These are phyloP conservation scores for Gracilaria gracilis DNA, from an alignment of 23 red algal species.

Conservation along the genomic window DNA sequence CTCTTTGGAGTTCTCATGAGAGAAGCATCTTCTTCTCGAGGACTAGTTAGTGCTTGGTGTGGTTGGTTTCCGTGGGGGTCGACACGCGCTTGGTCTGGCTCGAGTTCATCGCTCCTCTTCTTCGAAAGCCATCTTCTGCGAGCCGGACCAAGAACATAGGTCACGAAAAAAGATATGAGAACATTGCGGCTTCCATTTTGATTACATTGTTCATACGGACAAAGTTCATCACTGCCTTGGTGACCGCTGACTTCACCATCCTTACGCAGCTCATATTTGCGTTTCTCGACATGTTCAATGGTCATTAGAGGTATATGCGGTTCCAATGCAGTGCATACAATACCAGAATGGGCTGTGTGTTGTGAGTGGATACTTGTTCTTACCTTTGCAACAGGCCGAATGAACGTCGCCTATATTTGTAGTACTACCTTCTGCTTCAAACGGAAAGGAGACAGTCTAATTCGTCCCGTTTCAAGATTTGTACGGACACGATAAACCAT, in stretches of 20 bases:
- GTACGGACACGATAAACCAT: background rate
- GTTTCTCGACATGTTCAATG: background rate
- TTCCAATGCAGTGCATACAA: background rate
- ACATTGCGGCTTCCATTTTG: background rate
- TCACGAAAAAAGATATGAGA: background rate
- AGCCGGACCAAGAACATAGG: constrained; percentile 7
- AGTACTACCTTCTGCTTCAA: background rate
- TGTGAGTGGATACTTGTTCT: no score
- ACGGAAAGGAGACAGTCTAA: background rate
- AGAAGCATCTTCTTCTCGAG: background rate
- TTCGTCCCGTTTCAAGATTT: background rate
- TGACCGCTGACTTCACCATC: background rate
- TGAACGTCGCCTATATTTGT: no score
- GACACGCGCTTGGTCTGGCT: background rate
- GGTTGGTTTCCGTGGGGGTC: background rate
- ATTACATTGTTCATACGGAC: background rate
- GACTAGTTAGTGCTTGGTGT: no score
- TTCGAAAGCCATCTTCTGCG: background rate
- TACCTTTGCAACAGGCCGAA: no score
- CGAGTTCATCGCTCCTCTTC: background rate
- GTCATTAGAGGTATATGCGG: background rate
- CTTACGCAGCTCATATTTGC: background rate
- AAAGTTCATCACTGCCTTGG: background rate
- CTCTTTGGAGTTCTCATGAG: constrained; percentile 23
- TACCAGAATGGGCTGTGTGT: background rate